phyloP scores from a whole-genome alignment of 257 asterid genomes.

The Dorcoceras hygrometricum region DNA sequence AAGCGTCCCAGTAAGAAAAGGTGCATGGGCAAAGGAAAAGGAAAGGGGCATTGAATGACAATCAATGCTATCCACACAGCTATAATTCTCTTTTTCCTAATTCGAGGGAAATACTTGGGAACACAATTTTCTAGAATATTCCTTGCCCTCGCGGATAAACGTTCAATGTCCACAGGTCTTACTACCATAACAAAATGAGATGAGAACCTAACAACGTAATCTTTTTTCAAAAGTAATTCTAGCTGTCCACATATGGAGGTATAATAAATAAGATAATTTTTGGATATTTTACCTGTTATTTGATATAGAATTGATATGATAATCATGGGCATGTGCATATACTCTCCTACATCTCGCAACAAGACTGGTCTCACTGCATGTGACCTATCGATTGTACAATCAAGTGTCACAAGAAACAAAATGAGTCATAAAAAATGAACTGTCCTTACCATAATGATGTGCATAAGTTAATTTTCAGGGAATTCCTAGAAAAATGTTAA shows the following conservation, averaged over 20 bases:
- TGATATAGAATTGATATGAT: slow-evolving; percentile 87
- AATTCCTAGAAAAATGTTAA: slow-evolving; percentile 7
- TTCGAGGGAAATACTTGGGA: neutral
- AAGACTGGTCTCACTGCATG: slow-evolving; percentile 74
- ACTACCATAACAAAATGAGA: slow-evolving; percentile 6
- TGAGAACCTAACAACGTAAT: slow-evolving; percentile 14
- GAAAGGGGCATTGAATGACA: slow-evolving; percentile 7
- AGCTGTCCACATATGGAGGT: neutral
- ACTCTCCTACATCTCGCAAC: slow-evolving; percentile 83
- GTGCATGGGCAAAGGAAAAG: slow-evolving; percentile 2
- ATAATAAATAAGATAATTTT: slow-evolving; percentile 9
- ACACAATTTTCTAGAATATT: neutral
- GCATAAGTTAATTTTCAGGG: slow-evolving; percentile 6
- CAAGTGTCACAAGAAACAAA: slow-evolving; percentile 23
- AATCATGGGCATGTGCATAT: slow-evolving; percentile 89
- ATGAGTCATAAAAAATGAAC: slow-evolving; percentile 3
- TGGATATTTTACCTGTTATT: slow-evolving; percentile 61
- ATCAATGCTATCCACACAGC: slow-evolving; percentile 1
- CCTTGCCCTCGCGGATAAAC: neutral
- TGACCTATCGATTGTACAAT: slow-evolving; percentile 44
- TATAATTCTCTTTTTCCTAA: slow-evolving; percentile 8
- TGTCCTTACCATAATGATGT: slow-evolving; percentile 10
- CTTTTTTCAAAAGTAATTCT: slow-evolving; percentile 5
- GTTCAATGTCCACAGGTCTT: neutral
- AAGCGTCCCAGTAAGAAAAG: slow-evolving; percentile 10